A percentile compares a stretch with the other conserved stretches of the same genome.
Conservation (phyloP, 257 asterid genomes). For the Voacanga thouarsii region DNA sequence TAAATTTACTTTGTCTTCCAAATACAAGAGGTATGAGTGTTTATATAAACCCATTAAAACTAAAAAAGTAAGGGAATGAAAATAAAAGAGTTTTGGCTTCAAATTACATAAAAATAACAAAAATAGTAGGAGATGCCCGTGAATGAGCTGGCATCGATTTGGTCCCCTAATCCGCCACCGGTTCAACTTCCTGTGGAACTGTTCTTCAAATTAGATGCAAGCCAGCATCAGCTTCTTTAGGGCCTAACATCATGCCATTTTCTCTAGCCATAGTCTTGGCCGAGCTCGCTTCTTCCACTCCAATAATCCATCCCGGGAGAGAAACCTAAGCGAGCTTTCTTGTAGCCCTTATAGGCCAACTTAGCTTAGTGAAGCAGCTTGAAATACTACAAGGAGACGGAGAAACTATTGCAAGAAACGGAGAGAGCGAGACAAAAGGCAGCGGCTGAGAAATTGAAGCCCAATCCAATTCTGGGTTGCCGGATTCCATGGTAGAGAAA, state of each 20-base stretch:
- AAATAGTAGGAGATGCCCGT: too few species aligned
- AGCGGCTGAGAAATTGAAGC: conserved; percentile 28
- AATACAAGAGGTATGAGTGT: too few species aligned
- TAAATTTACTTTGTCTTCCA: too few species aligned
- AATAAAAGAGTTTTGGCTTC: too few species aligned
- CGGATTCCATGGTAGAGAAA: conserved; percentile 39
- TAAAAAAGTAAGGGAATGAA: too few species aligned
- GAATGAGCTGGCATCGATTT: too few species aligned
- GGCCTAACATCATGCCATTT: conserved; percentile 30
- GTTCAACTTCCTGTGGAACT: too few species aligned
- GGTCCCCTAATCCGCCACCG: too few species aligned
- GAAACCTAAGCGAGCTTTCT: conserved; percentile 83
- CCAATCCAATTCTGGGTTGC: conserved; percentile 28
- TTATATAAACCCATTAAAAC: too few species aligned
- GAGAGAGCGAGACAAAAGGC: conserved; percentile 52
- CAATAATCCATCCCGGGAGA: conserved; percentile 84
- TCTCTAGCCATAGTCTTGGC: conserved; percentile 45
- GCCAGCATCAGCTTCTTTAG: conserved; percentile 49
- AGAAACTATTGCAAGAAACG: conserved; percentile 39
- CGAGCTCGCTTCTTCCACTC: conserved; percentile 78
- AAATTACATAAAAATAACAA: too few species aligned
- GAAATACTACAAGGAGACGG: conserved; percentile 75
- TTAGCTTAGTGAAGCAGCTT: conserved; percentile 56
- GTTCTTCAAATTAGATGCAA: too few species aligned
- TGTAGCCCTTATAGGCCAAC: conserved; percentile 48